phyloP scores from a whole-genome alignment of 768 basidiomycete species.

The Naganishia friedmannii region DNA sequence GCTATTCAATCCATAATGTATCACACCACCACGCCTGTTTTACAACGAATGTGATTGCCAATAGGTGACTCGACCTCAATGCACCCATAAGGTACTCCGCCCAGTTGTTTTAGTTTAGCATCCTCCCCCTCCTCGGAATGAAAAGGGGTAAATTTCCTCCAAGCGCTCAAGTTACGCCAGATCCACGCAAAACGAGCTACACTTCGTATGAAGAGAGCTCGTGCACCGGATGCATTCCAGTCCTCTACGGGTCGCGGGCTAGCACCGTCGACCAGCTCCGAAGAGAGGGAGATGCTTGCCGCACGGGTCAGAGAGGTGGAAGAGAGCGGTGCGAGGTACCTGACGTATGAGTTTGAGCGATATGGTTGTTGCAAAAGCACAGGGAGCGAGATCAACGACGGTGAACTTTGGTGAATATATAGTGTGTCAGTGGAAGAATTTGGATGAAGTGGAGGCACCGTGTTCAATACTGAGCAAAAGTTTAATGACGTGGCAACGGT shows the following conservation, averaged over 20 bases:
- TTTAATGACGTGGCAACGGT: not conserved
- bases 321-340: conserved; percentile 39
- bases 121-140: conserved; percentile 17
- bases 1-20: too few species aligned
- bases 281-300: conserved; percentile 9
- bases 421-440: not conserved
- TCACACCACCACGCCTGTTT: not conserved
- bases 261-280: conserved; percentile 22
- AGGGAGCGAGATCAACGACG: not conserved
- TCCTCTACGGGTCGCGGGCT: not conserved
- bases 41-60: conserved; percentile 30
- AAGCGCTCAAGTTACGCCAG: conserved; percentile 21
- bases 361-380: conserved; percentile 35
- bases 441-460: not conserved
- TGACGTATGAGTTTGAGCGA: conserved; percentile 50
- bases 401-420: not conserved
- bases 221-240: not conserved
- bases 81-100: conserved; percentile 30
- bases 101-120: conserved; percentile 38
- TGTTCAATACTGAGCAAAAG: not conserved
- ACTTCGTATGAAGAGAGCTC: not conserved
- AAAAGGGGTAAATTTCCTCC: conserved; percentile 6
- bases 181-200: not conserved
- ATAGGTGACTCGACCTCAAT: conserved; percentile 36
- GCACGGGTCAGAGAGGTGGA: not conserved